A percentile compares a stretch with the other conserved stretches of the same genome.
Conservation (phyloP, 140 eudicot species). For the Stevia rebaudiana region DNA sequence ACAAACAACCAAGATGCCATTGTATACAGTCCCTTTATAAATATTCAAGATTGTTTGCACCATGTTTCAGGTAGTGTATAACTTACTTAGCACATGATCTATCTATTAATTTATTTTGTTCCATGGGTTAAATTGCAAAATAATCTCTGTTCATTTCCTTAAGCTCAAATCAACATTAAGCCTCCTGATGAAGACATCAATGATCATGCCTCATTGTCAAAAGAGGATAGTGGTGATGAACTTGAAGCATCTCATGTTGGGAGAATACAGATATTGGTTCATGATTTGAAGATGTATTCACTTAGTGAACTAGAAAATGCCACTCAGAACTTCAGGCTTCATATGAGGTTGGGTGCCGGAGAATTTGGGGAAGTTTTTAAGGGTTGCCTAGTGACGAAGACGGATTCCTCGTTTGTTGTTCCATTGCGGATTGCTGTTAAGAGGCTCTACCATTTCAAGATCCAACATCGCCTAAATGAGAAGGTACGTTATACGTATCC, state of each 20-base stretch:
- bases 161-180: neutral
- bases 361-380: neutral
- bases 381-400: neutral
- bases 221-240: neutral
- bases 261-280: neutral
- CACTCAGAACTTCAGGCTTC: neutral
- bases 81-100: neutral
- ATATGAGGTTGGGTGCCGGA: neutral
- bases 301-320: neutral
- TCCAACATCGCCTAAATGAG: neutral
- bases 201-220: neutral
- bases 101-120: neutral
- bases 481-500: no score
- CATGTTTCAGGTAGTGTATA: neutral
- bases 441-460: neutral
- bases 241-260: neutral
- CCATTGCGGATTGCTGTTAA: neutral
- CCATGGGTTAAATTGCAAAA: neutral
- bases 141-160: neutral
- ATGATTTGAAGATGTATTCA: neutral
- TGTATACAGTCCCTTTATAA: neutral
- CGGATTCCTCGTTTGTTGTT: neutral
- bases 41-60: neutral
- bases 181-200: neutral
- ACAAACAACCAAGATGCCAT: conserved; percentile 2